Conservation (phyloP, 2,329 filamentous ascomycete species). For the Pyrenophora seminiperda region DNA sequence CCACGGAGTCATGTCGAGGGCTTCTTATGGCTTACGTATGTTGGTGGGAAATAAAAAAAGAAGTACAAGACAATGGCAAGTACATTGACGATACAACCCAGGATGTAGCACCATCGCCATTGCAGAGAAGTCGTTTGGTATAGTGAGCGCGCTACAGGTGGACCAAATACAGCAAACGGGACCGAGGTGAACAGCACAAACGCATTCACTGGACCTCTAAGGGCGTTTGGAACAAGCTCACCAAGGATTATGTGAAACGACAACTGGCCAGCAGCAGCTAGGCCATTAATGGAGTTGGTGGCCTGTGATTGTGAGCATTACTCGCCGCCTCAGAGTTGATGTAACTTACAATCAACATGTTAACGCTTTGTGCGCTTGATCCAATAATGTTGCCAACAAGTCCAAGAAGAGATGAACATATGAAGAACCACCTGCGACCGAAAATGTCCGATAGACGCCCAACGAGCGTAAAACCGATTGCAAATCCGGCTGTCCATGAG, state of each 20-base stretch:
- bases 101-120: constrained; percentile 43
- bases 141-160: constrained; percentile 38
- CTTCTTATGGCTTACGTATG: constrained; percentile 30
- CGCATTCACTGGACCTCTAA: constrained; percentile 44
- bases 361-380: constrained; percentile 42
- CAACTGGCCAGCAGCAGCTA: constrained; percentile 47
- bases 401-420: constrained; percentile 40
- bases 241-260: constrained; percentile 48
- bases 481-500: constrained; percentile 43
- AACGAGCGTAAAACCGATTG: constrained; percentile 47
- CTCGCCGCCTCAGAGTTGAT: neutral
- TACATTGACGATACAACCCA: constrained; percentile 38
- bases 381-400: constrained; percentile 46
- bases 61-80: constrained; percentile 38
- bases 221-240: constrained; percentile 45
- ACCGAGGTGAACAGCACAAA: constrained; percentile 38
- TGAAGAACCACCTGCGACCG: constrained; percentile 46
- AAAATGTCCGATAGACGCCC: constrained; percentile 49
- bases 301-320: constrained; percentile 18
- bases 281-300: constrained; percentile 44
- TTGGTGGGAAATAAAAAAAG: constrained; percentile 46
- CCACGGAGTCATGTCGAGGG: too few species aligned
- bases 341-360: constrained; percentile 36
- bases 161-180: constrained; percentile 41
- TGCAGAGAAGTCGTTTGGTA: constrained; percentile 38